Base-by-base conservation (phyloP, 306 rosid species). In the Astragalus glycyphyllos region DNA sequence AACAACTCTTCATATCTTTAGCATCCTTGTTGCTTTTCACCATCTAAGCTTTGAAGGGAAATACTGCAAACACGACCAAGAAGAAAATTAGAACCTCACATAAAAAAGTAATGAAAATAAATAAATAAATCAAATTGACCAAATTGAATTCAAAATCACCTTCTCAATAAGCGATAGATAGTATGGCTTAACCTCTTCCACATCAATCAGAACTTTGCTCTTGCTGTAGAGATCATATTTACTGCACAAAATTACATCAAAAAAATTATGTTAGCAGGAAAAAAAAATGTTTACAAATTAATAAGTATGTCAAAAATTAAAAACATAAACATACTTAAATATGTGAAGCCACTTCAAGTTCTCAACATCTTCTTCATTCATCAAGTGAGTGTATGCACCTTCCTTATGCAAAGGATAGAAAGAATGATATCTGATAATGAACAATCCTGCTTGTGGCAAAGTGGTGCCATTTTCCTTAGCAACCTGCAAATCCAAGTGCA, bases 171-270 rank as follows among this genome's bases (percentile, higher is more conserved):
- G 91, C 4, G 96, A 87, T 0, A 83, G 49, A 71, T 92, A 92
- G 26, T 90, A 92, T 31, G 98, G 96, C 81, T 85, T 90, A 6
- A 90, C 92, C 69, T 84, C 59, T 65, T 92, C 88, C 0, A 86
- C 79, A 4, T 88, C 90, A 0, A 92, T 32, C 6, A 47, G 62
- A n/a, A 82, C 91, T 79, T 92, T 88, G 88, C 98, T 88, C 73
- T 90, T 92, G 69, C 96, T 86, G 74, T 90, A 90, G 11, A 92
- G 96, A 66, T 92, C 98, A 79, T 92, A 92, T 45, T 90, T 90
- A 79, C 98, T 92, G 82, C 4, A 40, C 16, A 47, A 5, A 77
- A 10, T 63, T 7, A 23, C 0, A 26, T 46, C 6, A 53, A 15
- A 3, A 14, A 37, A 8, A 3, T 1, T 44, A 16, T 20, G 16